These are phyloP conservation scores for Mycena rebaudengoi DNA, from an alignment of 768 basidiomycete species.

Conservation along the genomic window DNA sequence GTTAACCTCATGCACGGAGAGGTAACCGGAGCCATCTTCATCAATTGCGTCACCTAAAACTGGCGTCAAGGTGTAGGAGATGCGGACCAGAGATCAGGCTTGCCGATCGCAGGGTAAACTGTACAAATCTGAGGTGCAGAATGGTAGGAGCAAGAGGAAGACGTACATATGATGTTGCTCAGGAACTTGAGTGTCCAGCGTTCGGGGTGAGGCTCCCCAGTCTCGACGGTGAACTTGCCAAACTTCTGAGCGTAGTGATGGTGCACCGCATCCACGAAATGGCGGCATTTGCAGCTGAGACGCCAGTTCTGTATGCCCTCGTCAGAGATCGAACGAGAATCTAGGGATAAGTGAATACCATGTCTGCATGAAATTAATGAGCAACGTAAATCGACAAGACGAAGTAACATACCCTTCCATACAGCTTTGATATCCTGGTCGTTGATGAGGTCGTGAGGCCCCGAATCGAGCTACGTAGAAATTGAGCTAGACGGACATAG, in stretches of 20 bases:
- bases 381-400: background rate
- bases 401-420: slow-evolving; percentile 13
- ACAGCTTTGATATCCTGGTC: slow-evolving; percentile 26
- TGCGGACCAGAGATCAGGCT: background rate
- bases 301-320: slow-evolving; percentile 21
- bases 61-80: background rate
- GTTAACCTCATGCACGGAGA: slow-evolving; percentile 29
- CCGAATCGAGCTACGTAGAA: slow-evolving; percentile 16
- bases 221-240: slow-evolving; percentile 1
- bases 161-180: slow-evolving; percentile 23
- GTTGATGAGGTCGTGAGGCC: slow-evolving; percentile 22
- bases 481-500: background rate
- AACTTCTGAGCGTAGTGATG: slow-evolving; percentile 24
- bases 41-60: slow-evolving; percentile 28
- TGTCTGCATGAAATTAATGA: background rate
- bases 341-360: background rate
- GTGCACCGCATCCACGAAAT: slow-evolving; percentile 28
- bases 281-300: slow-evolving; percentile 21
- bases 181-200: slow-evolving; percentile 22
- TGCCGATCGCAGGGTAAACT: slow-evolving; percentile 30
- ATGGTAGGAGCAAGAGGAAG: background rate
- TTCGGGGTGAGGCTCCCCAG: slow-evolving; percentile 15
- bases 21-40: slow-evolving; percentile 31
- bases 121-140: background rate
- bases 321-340: background rate